Percentiles rank a stretch among this genome's conserved stretches.
phyloP scores from a whole-genome alignment of 2,329 filamentous ascomycete species.

The Colletotrichum ledebouriae region DNA sequence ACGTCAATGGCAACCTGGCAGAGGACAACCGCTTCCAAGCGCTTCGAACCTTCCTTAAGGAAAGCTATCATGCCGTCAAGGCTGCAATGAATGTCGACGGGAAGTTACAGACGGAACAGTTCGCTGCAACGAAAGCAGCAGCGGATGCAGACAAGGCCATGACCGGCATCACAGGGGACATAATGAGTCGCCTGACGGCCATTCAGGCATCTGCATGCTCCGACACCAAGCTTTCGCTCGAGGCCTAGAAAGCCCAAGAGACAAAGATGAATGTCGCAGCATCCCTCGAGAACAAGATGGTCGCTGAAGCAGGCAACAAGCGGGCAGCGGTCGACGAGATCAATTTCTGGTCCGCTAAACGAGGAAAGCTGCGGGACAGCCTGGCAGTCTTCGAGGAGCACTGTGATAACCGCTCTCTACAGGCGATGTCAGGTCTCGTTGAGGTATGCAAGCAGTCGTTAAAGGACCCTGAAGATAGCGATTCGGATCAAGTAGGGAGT shows the following conservation, averaged over 20 bases:
- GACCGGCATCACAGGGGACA: background rate
- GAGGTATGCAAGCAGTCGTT: background rate
- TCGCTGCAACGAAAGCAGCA: background rate
- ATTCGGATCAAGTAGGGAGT: background rate
- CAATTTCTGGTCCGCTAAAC: background rate
- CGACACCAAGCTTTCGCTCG: background rate
- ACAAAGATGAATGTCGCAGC: background rate
- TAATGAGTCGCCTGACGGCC: background rate
- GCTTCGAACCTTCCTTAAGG: background rate
- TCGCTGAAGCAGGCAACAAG: background rate
- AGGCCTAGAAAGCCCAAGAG: background rate
- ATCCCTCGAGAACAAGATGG: background rate
- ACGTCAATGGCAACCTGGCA: background rate
- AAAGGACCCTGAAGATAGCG: background rate
- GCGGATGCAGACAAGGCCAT: background rate
- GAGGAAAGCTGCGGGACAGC: background rate
- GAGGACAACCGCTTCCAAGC: background rate
- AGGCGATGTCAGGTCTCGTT: background rate
- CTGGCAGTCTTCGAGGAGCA: background rate
- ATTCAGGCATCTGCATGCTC: background rate
- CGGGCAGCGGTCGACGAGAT: background rate
- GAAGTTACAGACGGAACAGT: background rate
- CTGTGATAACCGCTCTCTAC: background rate
- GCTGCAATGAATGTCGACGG: background rate
- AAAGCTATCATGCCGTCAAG: background rate